Conservation (phyloP, 2,329 filamentous ascomycete genomes). For the Exophiala phaeomuriformis region DNA sequence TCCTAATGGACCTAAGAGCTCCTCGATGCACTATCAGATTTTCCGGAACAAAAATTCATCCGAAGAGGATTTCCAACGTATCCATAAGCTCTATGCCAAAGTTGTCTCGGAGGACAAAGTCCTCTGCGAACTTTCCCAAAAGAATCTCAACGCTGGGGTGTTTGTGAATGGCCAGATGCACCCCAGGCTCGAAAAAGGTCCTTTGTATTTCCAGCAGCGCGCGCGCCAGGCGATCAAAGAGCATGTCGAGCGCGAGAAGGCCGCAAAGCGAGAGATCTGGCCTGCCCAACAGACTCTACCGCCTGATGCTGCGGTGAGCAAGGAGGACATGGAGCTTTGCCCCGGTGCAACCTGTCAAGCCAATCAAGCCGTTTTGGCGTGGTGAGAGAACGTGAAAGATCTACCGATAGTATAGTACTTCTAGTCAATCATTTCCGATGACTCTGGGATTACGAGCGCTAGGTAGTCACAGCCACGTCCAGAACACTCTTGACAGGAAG, state of each 20-base stretch:
- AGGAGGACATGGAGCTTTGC: no score
- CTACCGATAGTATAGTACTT: no score
- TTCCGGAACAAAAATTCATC: slow-evolving; percentile 55
- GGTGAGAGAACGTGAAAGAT: no score
- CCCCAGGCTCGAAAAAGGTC: slow-evolving; percentile 53
- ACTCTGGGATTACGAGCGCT: no score
- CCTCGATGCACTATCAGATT: slow-evolving; percentile 56
- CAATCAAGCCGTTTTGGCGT: no score
- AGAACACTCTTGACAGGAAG: no score
- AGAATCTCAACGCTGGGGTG: slow-evolving; percentile 54
- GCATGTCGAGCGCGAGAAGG: slow-evolving; percentile 44
- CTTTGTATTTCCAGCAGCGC: slow-evolving; percentile 50
- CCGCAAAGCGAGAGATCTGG: slow-evolving; percentile 45
- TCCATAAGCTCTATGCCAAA: slow-evolving; percentile 55
- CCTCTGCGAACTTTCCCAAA: slow-evolving; percentile 53
- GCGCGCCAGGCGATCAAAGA: slow-evolving; percentile 44
- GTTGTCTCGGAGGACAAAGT: slow-evolving; percentile 60
- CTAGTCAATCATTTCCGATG: no score
- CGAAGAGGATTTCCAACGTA: slow-evolving; percentile 52
- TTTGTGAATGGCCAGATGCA: slow-evolving; percentile 59
- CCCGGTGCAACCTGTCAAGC: no score
- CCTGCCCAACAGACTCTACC: slow-evolving; percentile 32
- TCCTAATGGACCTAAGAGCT: slow-evolving; percentile 45
- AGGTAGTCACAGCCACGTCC: no score
- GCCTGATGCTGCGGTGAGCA: no score